Percentiles rank a stretch among this genome's conserved stretches.
phyloP scores from a whole-genome alignment of 768 basidiomycete genomes.

The Tricholoma sp. region DNA sequence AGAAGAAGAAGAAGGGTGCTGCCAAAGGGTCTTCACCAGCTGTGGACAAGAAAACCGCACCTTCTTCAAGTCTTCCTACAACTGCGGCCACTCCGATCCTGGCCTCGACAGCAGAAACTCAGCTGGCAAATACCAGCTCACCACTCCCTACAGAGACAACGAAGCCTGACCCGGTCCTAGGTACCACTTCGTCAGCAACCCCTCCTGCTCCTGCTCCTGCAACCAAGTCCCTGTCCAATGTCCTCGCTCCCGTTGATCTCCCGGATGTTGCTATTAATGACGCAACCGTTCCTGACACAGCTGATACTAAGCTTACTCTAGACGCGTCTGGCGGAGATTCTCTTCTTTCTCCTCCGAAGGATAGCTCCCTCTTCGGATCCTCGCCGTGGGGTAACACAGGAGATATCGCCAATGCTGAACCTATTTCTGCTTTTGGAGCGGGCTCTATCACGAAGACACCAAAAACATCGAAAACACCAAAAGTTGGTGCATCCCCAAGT shows the following conservation, averaged over 20 bases:
- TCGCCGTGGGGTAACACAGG: background rate
- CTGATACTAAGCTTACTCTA: conserved; percentile 3
- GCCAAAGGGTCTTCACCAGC: background rate
- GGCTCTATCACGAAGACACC: background rate
- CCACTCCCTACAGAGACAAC: background rate
- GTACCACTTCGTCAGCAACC: background rate
- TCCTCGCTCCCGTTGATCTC: conserved; percentile 12
- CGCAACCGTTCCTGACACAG: conserved; percentile 8
- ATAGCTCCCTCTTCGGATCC: background rate
- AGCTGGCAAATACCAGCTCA: background rate
- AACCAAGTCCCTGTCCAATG: conserved; percentile 7
- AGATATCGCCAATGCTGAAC: background rate
- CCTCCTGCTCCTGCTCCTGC: background rate
- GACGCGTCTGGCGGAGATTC: background rate
- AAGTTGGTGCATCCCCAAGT: conserved; percentile 5
- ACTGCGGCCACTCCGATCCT: background rate
- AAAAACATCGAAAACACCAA: conserved; percentile 13
- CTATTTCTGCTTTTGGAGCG: background rate
- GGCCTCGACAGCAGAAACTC: background rate
- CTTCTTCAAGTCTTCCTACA: background rate
- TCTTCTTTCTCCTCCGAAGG: background rate
- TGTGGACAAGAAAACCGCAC: background rate
- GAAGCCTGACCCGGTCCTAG: background rate
- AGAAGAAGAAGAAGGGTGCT: conserved; percentile 20
- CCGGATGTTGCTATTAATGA: conserved; percentile 12